Evolutionary conservation across 2,329 filamentous ascomycete genomes (phyloP), one percentile per base, ranked within the genome.

Genomic region (Claviceps sp.): DNA sequence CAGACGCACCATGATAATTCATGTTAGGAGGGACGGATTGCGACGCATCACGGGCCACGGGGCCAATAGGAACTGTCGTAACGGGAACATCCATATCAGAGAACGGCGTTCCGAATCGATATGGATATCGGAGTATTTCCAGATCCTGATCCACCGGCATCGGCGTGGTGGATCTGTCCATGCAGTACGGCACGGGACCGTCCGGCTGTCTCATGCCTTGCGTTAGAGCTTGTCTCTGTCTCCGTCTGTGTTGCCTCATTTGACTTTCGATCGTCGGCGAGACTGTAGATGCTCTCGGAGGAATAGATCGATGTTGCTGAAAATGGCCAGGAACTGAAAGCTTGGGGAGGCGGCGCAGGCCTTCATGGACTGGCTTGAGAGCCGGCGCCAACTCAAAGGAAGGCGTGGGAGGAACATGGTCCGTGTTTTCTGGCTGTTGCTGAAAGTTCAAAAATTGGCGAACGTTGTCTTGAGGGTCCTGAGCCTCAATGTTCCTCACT

Each of bases 21-120:
- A 96, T 95, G 69, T 95, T 84, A 6, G 91, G 91, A 44, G 91
- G 91, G 0, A 96, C 91, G 5, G 90, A 96, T 67, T 95, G 89
- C 26, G 89, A 95, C 47, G 76, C 73, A 62, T 93, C 85, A 49
- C 91, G 85, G 45, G 84, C 76, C 36, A 95, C 74, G 6, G 87
- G 87, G 0, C 84, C 87, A 16, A 81, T 61, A 1, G 81, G 79
- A 44, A 90, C 73, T 2, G 84, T 78, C 1, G 87, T 93, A 54
- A 94, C 70, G 0, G 91, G 90, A 13, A 90, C 82, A 64, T 96
- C 91, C 75, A 91, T 84, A 62, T 95, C 89, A 2, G 90, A 95
- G 65, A 90, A 87, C 16, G 90, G 89, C 0, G 88, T 94, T n/a
- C 81, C 84, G 57, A 88, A 84, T 51, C 87, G 82, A 69, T 89